Evolutionary conservation across 2,329 filamentous ascomycete genomes (phyloP).

Genomic region (Dendryphion nanum): DNA sequence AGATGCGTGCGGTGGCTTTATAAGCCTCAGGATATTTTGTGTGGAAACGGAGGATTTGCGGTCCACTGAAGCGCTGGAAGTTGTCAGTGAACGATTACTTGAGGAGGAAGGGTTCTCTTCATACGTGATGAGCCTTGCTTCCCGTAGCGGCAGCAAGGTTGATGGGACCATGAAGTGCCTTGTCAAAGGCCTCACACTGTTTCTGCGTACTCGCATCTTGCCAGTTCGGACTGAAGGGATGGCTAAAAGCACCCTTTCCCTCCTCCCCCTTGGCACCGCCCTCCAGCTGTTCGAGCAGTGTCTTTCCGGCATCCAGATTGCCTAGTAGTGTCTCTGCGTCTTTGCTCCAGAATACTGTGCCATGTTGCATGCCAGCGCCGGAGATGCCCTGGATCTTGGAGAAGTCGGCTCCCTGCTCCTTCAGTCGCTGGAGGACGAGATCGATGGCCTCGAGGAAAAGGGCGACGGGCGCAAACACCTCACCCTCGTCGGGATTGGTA

Average conservation of each 20-base stretch:
- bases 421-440: constrained; percentile 73
- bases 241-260: constrained; percentile 66
- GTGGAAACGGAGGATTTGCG: constrained; percentile 88
- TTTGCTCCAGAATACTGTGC: constrained; percentile 88
- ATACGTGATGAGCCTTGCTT: constrained; percentile 89
- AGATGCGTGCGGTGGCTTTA: constrained; percentile 76
- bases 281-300: constrained; percentile 70
- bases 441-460: constrained; percentile 95
- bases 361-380: constrained; percentile 95
- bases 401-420: constrained; percentile 69
- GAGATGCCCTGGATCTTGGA: constrained; percentile 75
- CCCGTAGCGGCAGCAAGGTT: constrained; percentile 78
- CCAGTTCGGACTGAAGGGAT: constrained; percentile 93
- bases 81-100: constrained; percentile 30
- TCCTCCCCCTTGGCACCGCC: constrained; percentile 35
- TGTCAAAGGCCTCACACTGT: constrained; percentile 88
- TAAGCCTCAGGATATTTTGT: constrained; percentile 80
- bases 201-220: constrained; percentile 93
- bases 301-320: constrained; percentile 58
- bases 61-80: constrained; percentile 87
- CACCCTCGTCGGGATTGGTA: constrained; percentile 75
- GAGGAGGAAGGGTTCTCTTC: constrained; percentile 44
- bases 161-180: constrained; percentile 62
- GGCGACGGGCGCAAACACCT: constrained; percentile 89
- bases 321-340: constrained; percentile 65